Percentiles rank a stretch among this genome's conserved stretches.
Evolutionary conservation across 2,329 filamentous ascomycete genomes (phyloP).

Genomic region (Paracamarosporium sp.): DNA sequence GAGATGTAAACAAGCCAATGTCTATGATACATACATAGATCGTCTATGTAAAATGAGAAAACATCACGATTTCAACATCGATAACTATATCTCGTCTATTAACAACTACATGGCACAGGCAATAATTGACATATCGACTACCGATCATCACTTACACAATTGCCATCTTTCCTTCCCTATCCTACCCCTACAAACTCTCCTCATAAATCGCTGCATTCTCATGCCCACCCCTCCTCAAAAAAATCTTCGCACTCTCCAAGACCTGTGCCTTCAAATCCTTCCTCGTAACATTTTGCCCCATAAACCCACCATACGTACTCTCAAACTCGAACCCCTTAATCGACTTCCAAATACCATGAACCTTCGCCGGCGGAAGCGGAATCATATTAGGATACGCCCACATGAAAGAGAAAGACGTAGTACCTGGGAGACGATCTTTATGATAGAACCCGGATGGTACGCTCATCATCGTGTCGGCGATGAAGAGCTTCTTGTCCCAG

Average conservation of each 20-base stretch:
- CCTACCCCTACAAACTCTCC: slow-evolving; percentile 27
- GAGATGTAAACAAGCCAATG: no score
- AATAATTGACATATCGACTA: no score
- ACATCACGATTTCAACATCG: no score
- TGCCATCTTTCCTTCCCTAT: not conserved
- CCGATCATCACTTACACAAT: no score
- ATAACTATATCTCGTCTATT: no score
- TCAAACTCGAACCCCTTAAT: slow-evolving; percentile 68
- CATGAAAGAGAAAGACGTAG: slow-evolving; percentile 70
- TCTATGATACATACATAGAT: no score
- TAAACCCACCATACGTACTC: slow-evolving; percentile 72
- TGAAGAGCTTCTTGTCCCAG: slow-evolving; percentile 64
- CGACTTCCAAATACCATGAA: slow-evolving; percentile 73
- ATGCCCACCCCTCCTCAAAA: slow-evolving; percentile 62
- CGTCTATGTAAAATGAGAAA: no score
- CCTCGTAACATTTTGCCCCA: slow-evolving; percentile 66
- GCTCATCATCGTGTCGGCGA: slow-evolving; percentile 79
- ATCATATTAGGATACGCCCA: slow-evolving; percentile 69
- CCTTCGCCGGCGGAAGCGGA: slow-evolving; percentile 68
- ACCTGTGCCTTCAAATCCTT: slow-evolving; percentile 67
- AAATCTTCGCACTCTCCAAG: slow-evolving; percentile 79
- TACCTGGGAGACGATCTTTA: slow-evolving; percentile 51
- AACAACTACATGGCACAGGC: no score
- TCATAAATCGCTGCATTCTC: slow-evolving; percentile 48
- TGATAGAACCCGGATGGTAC: slow-evolving; percentile 60